These are phyloP conservation scores for Colletotrichum salicis DNA, from an alignment of 2,329 filamentous ascomycete genomes.

Conservation along the genomic window DNA sequence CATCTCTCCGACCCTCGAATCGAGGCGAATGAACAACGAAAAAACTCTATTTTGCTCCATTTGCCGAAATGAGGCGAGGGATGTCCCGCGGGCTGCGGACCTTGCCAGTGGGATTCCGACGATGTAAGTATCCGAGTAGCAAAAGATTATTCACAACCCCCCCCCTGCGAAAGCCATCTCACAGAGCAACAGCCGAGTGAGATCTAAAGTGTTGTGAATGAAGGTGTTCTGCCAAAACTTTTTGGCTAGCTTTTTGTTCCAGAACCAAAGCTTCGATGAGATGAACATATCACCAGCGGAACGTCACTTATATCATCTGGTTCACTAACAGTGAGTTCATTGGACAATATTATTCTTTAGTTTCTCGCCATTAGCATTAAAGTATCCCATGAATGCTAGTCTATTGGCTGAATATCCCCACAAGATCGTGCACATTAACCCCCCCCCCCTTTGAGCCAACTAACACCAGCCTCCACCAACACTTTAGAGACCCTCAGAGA, in stretches of 20 bases:
- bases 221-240: background rate
- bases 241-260: background rate
- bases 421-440: too few species aligned
- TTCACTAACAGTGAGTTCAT: background rate
- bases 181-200: background rate
- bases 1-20: background rate
- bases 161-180: background rate
- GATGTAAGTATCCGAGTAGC: background rate
- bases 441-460: background rate
- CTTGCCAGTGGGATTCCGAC: background rate
- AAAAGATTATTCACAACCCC: background rate
- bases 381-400: background rate
- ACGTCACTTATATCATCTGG: background rate
- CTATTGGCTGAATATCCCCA: background rate
- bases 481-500: background rate
- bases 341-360: background rate
- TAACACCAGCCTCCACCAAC: background rate
- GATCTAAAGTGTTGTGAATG: background rate
- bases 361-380: background rate
- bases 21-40: background rate
- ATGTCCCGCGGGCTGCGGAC: background rate
- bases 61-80: background rate
- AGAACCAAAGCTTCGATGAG: background rate
- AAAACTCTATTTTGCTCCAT: background rate
- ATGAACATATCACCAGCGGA: background rate